phyloP scores from a whole-genome alignment of 2,329 filamentous ascomycete genomes.

The Chalaropsis ovoidea region DNA sequence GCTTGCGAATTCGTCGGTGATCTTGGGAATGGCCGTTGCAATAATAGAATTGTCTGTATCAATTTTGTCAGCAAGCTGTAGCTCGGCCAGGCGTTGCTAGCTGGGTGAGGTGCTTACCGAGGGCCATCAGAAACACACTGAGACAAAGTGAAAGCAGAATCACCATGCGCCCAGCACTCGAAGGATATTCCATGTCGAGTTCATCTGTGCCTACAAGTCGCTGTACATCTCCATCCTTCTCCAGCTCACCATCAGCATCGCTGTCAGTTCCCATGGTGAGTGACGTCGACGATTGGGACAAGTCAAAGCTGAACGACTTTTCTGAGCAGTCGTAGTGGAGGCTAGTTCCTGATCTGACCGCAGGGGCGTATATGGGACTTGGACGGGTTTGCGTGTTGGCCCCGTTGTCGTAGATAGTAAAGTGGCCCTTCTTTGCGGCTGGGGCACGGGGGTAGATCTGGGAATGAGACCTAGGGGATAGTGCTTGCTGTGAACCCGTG shows the following conservation, averaged over 20 bases:
- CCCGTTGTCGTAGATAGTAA: not conserved
- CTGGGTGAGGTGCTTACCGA: conserved; percentile 29
- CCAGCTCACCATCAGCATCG: not conserved
- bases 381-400: not conserved
- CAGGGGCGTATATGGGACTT: conserved; percentile 1
- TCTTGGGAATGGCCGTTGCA: conserved; percentile 38
- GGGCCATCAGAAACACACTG: conserved; percentile 36
- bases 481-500: not conserved
- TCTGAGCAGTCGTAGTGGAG: conserved; percentile 1
- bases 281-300: conserved; percentile 3
- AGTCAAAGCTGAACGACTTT: not conserved
- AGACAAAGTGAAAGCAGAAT: conserved; percentile 31
- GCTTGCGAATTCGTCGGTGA: conserved; percentile 37
- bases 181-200: conserved; percentile 4
- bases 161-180: conserved; percentile 19
- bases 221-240: conserved; percentile 10
- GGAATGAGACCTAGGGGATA: not conserved
- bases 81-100: not conserved
- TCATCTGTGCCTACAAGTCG: not conserved
- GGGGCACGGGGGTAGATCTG: not conserved
- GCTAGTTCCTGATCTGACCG: not conserved
- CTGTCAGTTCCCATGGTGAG: not conserved
- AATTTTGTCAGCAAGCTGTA: not conserved
- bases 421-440: not conserved
- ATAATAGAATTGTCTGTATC: conserved; percentile 35